These are phyloP conservation scores for Drosera capensis DNA, from an alignment of 148 eudicot species.

Conservation along the genomic window DNA sequence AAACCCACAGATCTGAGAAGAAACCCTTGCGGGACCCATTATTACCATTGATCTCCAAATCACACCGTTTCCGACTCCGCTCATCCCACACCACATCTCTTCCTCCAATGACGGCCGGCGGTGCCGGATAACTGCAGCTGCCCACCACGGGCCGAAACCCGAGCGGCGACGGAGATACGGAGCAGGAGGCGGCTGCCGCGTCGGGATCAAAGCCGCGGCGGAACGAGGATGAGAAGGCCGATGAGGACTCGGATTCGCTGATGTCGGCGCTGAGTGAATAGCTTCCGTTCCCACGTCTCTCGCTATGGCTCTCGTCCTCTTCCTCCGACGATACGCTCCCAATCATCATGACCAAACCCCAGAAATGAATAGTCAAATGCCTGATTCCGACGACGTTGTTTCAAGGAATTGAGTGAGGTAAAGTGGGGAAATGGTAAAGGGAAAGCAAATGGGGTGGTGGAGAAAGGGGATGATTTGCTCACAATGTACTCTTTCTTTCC, in stretches of 20 bases:
- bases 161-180: conserved; percentile 18
- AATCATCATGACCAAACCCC: conserved; percentile 5
- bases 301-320: conserved; percentile 27
- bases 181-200: conserved; percentile 19
- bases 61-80: conserved; percentile 6
- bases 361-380: neutral
- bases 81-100: conserved; percentile 8
- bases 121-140: conserved; percentile 5
- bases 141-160: conserved; percentile 6
- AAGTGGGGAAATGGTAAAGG: neutral
- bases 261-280: conserved; percentile 68
- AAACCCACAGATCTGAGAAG: neutral
- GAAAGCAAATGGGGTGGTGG: too few species aligned
- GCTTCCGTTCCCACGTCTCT: conserved; percentile 34
- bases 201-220: conserved; percentile 19
- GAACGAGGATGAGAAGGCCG: conserved; percentile 18
- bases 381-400: too few species aligned
- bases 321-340: conserved; percentile 41
- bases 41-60: conserved; percentile 13
- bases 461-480: too few species aligned
- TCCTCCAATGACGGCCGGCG: conserved; percentile 13
- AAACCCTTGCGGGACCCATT: neutral
- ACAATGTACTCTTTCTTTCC: too few species aligned
- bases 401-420: neutral
- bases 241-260: conserved; percentile 60